These are phyloP conservation scores for Chalciporus sp. DNA, from an alignment of 1,284 basidiomycete genomes.

Conservation along the genomic window DNA sequence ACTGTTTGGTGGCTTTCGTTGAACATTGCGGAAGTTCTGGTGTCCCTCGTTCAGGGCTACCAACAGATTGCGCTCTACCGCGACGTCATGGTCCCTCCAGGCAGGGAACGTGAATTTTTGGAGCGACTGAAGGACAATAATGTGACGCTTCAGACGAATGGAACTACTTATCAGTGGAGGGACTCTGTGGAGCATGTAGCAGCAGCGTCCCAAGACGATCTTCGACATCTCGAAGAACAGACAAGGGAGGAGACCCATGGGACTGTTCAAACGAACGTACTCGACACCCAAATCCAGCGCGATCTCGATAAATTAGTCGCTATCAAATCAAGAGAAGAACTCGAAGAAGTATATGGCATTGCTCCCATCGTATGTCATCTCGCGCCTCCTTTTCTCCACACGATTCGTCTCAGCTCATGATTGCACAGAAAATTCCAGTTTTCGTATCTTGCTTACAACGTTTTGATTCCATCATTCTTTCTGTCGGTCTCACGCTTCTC, in stretches of 20 bases:
- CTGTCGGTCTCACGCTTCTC: slow-evolving; percentile 66
- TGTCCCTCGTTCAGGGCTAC: slow-evolving; percentile 69
- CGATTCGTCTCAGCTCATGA: slow-evolving; percentile 11
- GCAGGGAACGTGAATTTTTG: slow-evolving; percentile 39
- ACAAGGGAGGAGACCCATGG: background rate
- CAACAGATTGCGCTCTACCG: slow-evolving; percentile 63
- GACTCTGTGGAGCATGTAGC: slow-evolving; percentile 11
- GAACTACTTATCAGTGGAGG: slow-evolving; percentile 14
- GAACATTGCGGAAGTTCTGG: slow-evolving; percentile 64
- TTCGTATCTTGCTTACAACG: slow-evolving; percentile 75
- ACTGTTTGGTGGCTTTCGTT: slow-evolving; percentile 75
- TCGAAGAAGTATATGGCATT: slow-evolving; percentile 74
- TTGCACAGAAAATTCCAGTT: slow-evolving; percentile 65
- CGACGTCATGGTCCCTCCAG: slow-evolving; percentile 59
- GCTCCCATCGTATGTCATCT: slow-evolving; percentile 58
- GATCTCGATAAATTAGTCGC: slow-evolving; percentile 65
- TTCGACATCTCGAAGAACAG: slow-evolving; percentile 27
- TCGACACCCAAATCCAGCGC: slow-evolving; percentile 49
- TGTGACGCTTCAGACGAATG: slow-evolving; percentile 13
- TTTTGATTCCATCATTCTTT: slow-evolving; percentile 67
- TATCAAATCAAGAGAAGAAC: slow-evolving; percentile 65
- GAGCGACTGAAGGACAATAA: slow-evolving; percentile 23
- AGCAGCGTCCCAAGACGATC: slow-evolving; percentile 22
- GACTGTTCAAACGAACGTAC: background rate
- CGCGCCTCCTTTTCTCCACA: background rate